Evolutionary conservation across 352 stramenopile species (phyloP), one percentile per base, ranked within the genome.

Genomic region (Globisporangium yorkense): DNA sequence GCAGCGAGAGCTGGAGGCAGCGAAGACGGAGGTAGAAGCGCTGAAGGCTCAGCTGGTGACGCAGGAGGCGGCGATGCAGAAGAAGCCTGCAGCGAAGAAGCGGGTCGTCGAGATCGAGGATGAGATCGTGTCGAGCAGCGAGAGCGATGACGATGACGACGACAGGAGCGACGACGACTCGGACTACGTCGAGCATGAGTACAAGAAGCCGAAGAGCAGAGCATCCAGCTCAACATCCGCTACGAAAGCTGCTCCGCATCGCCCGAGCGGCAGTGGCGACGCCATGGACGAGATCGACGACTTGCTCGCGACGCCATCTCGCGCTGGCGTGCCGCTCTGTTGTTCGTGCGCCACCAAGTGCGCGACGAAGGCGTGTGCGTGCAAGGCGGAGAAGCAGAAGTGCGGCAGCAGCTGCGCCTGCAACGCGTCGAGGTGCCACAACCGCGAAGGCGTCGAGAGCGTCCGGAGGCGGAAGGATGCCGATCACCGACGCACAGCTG

Each of bases 291-390:
- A 90, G 59, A 84, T 85, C 46, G 67, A 88, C 47, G 58, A 78
- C 40, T 40, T 87, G 15, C 63, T 88, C 10, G 71, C 73, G 18
- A 78, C 65, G 20, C 62, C 65, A n/a, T 75, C 71, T 0, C 51
- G 49, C 5, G 62, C 65, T 1, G 52, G 54, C 31, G 63, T 63
- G 24, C 72, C 45, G 21, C 57, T 71, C 15, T 89, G 79, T 39
- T 92, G 81, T 43, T 73, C 66, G 8, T 92, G 84, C 55, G 74
- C 77, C 21, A 75, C 79, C n/a, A 93, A 89, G 57, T 92, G 81
- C 43, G 80, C 74, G 18, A 91, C 77, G 15, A 88, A 86, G 45
- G 73, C 62, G 13, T 93, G 84, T 51, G 76, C 67, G 3, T 92
- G 81, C 56, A 78, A 81, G 43, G 73, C 76, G 0, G 66, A 74